Evolutionary conservation across 345 rosid species (phyloP), one percentile per base, ranked within the genome.

Genomic region (Durio zibethinus): DNA sequence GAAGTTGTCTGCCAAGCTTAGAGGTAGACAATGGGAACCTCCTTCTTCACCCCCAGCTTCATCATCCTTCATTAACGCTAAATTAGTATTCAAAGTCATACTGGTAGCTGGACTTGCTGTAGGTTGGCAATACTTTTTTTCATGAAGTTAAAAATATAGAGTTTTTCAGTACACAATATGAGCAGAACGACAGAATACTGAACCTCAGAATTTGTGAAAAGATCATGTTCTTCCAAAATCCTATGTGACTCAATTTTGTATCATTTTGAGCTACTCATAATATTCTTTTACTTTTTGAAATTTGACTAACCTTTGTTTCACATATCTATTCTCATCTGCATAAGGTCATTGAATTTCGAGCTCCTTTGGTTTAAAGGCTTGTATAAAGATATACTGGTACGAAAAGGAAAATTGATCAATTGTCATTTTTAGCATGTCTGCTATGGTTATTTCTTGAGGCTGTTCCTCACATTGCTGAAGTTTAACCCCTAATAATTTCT

Each of bases 121-220:
- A n/a, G 86, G 80, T 40, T 96, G 93, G 97, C 94, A 91, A 75
- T 87, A 85, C 78, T 88, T 83, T 80, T 86, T 65, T 42, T 72
- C 76, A 40, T 85, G 79, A 80, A 62, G n/a, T 29, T n/a, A 25
- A 54, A 52, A 52, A 7, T 50, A 27, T 78, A 10, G 75, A 48
- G 35, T 21, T 47, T 61, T 80, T 70, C 52, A 54, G 54, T 78
- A 80, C 83, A 77, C 67, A 56, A 76, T 77, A 79, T 52, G 84
- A 14, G 72, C 77, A 78, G 60, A 76, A 77, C 33, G 42, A 74
- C 68, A 71, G 73, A 36, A 27, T 14, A 53, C 35, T 3, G 16
- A 66, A 45, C 38, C n/a, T 10, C 47, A 12, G 42, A 43, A 48
- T 73, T 23, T 14, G 65, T 54, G 35, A 68, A 52, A 67, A 20